These are phyloP conservation scores for Rhododendron mucronatum DNA, from an alignment of 148 eudicot species.

Conservation along the genomic window DNA sequence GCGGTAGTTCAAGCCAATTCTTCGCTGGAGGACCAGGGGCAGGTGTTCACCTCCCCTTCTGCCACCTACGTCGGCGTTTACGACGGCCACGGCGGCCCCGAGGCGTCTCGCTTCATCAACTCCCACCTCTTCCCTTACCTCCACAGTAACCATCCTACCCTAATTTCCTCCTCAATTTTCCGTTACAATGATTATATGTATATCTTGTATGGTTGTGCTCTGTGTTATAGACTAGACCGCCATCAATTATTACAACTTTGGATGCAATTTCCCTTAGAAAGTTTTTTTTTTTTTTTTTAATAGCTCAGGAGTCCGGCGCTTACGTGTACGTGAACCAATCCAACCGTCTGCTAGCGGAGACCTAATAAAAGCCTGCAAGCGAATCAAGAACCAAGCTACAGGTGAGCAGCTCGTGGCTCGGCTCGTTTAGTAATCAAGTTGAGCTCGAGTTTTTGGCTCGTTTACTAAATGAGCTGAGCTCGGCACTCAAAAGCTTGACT, in stretches of 20 bases:
- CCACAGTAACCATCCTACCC: slow-evolving; percentile 30
- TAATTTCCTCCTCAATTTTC: not conserved
- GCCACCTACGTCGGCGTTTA: slow-evolving; percentile 66
- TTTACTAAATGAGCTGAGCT: not conserved
- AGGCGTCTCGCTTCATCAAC: slow-evolving; percentile 60
- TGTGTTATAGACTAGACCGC: not conserved
- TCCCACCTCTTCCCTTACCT: slow-evolving; percentile 40
- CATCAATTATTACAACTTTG: not conserved
- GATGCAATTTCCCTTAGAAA: not conserved
- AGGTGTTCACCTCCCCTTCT: slow-evolving; percentile 56
- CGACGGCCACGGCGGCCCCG: slow-evolving; percentile 79
- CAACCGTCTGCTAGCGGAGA: not conserved
- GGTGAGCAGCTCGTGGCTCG: not conserved
- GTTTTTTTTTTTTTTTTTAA: not conserved
- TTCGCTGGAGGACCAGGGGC: slow-evolving; percentile 59
- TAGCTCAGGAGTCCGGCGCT: not conserved
- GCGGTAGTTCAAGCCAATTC: slow-evolving; percentile 77
- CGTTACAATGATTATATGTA: not conserved
- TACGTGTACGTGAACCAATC: not conserved
- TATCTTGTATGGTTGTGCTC: not conserved
- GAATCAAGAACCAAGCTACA: no score
- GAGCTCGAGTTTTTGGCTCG: not conserved
- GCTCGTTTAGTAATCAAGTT: not conserved
- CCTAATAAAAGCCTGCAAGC: not conserved
- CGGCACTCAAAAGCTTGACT: not conserved